A percentile compares a stretch with the other conserved stretches of the same genome.
Conservation (phyloP, 1,139 yeast species). For the Candida pseudoviswanathii region DNA sequence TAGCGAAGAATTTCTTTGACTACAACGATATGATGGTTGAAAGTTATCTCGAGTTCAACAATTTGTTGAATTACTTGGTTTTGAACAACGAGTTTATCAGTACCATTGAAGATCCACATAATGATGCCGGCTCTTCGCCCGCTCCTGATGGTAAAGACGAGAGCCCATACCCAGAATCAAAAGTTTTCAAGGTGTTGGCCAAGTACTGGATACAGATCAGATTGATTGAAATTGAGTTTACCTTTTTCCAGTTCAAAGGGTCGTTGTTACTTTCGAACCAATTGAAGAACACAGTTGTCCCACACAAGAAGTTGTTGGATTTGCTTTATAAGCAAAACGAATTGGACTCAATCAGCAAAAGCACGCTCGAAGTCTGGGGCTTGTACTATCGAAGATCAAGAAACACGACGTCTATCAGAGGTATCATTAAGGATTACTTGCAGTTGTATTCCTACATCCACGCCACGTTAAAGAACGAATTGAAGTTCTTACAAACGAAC, state of each 20-base stretch:
- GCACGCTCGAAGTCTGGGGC: conserved; percentile 23
- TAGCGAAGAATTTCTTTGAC: conserved; percentile 27
- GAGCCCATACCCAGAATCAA: conserved; percentile 13
- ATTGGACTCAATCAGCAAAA: conserved; percentile 15
- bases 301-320: conserved; percentile 23
- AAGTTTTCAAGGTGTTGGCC: conserved; percentile 24
- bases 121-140: conserved; percentile 8
- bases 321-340: conserved; percentile 22
- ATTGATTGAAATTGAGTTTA: conserved; percentile 29
- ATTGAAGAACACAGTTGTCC: conserved; percentile 29
- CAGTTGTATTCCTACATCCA: conserved; percentile 23
- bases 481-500: conserved; percentile 9
- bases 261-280: conserved; percentile 31
- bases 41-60: conserved; percentile 35
- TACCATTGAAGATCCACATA: conserved; percentile 19
- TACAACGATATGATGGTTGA: conserved; percentile 26
- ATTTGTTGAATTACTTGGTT: conserved; percentile 29
- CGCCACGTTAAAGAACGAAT: conserved; percentile 15
- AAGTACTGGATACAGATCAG: conserved; percentile 35
- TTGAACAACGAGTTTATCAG: conserved; percentile 30
- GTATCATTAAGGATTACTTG: conserved; percentile 24
- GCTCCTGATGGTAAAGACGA: conserved; percentile 6
- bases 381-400: conserved; percentile 28
- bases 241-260: conserved; percentile 36
- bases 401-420: conserved; percentile 17